Evolutionary conservation across 352 stramenopile species (phyloP), one percentile per base, ranked within the genome.

Genomic region (Thalassiosira livingstoniorum): DNA sequence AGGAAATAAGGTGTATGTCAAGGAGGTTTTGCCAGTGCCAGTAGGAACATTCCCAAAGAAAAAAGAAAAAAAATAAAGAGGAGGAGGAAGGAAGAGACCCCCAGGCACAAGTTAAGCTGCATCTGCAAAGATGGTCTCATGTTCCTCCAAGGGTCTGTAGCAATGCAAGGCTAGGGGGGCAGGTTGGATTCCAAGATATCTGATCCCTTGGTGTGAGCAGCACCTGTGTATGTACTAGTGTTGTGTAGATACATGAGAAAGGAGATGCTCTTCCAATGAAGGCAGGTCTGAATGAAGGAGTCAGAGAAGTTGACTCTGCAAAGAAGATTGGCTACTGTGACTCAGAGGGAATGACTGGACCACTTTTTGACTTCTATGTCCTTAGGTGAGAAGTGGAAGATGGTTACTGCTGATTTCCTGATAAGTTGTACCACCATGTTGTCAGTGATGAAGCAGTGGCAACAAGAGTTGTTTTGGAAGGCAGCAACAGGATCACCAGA

Each of bases 211-310:
- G 32, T 66, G 32, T 66, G 58, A 4, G 7, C 2, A 5, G 4
- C 3, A 18, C 39, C 68, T 4, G 35, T 4, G 25, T 69, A 51
- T 2, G 45, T 45, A n/a, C n/a, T n/a, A 15, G 54, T 76, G 34
- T 76, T 45, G 0, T 57, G 69, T 1, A 78, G 39, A 25, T 78
- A 78, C n/a, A 29, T 32, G 1, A 78, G 23, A 31, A 78, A 78
- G 5, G 70, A 18, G 1, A 21, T n/a, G 13, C 39, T 64, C 23
- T 54, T 63, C 70, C 70, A 69, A 0, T 42, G 43, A 18, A 71
- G 31, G 4, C 70, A 23, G 4, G 2, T 51, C 43, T 71, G 55
- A 7, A 71, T 70, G 43, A 71, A 78, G 15, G 43, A 58, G 32
- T 65, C 58, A 10, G 37, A 31, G 15, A 71, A 15, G 7, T 54